These are phyloP conservation scores for Leccinum subgranulosum DNA, from an alignment of 768 basidiomycete species.

Conservation along the genomic window DNA sequence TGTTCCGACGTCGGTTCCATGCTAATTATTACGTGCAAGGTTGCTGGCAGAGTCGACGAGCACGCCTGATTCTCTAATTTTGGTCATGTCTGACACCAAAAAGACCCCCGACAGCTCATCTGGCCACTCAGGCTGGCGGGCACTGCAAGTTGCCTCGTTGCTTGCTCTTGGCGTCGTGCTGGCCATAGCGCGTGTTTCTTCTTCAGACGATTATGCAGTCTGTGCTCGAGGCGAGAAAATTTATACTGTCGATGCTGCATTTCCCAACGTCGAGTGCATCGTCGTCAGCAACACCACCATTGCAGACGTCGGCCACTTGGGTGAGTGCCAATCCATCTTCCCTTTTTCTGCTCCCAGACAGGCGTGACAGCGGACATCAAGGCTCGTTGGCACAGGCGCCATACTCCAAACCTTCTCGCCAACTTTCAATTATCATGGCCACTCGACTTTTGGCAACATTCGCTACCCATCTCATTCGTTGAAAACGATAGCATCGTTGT, in stretches of 20 bases:
- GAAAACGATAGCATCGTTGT: conserved; percentile 49
- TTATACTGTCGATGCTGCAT: conserved; percentile 63
- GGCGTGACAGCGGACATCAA: conserved; percentile 20
- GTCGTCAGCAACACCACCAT: conserved; percentile 49
- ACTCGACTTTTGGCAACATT: conserved; percentile 17
- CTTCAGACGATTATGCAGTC: conserved; percentile 44
- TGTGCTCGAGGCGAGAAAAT: conserved; percentile 53
- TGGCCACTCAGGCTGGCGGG: background rate
- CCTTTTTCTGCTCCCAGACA: background rate
- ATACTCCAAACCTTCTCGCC: background rate
- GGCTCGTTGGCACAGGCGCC: conserved; percentile 21
- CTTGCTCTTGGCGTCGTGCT: conserved; percentile 11
- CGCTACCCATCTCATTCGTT: conserved; percentile 23
- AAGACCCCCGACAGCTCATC: background rate
- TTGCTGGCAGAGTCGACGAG: background rate
- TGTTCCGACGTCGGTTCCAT: conserved; percentile 28
- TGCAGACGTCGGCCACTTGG: conserved; percentile 43
- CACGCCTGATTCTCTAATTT: background rate
- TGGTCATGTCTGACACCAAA: background rate
- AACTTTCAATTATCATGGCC: conserved; percentile 25
- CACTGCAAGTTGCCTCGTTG: conserved; percentile 1
- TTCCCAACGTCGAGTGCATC: conserved; percentile 60
- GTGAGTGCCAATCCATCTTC: conserved; percentile 32
- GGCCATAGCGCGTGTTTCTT: background rate
- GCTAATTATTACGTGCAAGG: background rate